Base-by-base conservation (phyloP, 345 rosid genomes). In the Populus alba region DNA sequence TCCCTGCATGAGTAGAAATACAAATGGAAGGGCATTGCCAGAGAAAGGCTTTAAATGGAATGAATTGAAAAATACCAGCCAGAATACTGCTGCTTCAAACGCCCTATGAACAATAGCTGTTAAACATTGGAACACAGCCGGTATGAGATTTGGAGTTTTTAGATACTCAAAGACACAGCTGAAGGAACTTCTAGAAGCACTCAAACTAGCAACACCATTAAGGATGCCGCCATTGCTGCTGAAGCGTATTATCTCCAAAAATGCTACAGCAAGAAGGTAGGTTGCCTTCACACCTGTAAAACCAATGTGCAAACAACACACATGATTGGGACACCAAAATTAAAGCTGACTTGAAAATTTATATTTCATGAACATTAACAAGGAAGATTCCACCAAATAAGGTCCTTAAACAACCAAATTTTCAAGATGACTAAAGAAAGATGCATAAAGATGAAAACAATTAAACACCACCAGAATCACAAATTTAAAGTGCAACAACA, bases 171-270 rank as follows among this genome's bases (percentile, higher is more conserved):
- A 97, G 72, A 83, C 98, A 82, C 98, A 97, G 81, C 97, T 84
- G 88, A 97, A 97, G 81, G 99, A 97, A 91, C 99, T 97, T 86
- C 97, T 94, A 71, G 94, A 86, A 61, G 91, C 87, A 74, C 90
- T 88, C 75, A 88, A 85, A 78, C 86, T 81, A 72, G 86, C 75
- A 73, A 88, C 88, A 67, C 98, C 97, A 81, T 94, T 97, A 77
- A 97, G 97, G 80, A 94, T 90, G 81, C 99, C 99, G 68, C 99
- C 99, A 68, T 97, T 97, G 84, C 97, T 97, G 83, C 93, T 91
- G 86, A 97, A 97, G 51, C 99, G 97, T 73, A 91, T 91, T 67
- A 92, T 92, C 87, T 97, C 99, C 81, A 97, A 80, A 85, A 94
- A 94, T 49, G 99, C 94, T 41, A 97, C 99, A 33, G 99, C 98